Evolutionary conservation across 768 basidiomycete species (phyloP), one percentile per base, ranked within the genome.

Genomic region (Tulasnella sp.): DNA sequence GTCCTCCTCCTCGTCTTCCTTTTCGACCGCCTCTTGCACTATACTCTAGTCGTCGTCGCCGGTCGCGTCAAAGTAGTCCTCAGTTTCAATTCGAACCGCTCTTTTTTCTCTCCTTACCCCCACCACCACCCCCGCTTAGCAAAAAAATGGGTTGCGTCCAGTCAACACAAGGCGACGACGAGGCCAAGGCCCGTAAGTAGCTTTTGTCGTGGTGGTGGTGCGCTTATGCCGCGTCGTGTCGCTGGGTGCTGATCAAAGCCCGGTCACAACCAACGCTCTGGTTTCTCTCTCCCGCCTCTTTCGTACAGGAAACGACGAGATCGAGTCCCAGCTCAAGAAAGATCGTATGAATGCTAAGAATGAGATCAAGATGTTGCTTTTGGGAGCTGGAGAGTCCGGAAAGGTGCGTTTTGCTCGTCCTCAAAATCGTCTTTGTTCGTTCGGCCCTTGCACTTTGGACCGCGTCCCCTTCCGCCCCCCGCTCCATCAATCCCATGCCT

Each of bases 351-450:
- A 93, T 90, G 92, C 93, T 64, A 95, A 95, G 89, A 96, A 96
- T 84, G 96, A 96, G 86, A 96, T 97, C 85, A 97, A 98, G 89
- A 97, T 98, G 96, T 85, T 98, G 82, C 86, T 99, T 80, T 89
- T 99, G 40, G 97, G 97, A 80, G 96, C 97, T 81, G 96, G 97
- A 87, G 96, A 98, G 89, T 96, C 95, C 78, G 97, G 97, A 84
- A 98, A 98, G 91, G 93, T 93, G 73, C 22, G 88, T 86, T 18
- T 0, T 16, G 12, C 74, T 14, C 24, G 58, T 42, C 24, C 6
- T 54, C 46, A 20, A 22, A 20, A 1, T 22, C 7, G 5, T 73
- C 41, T 64, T 77, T 46, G 46, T 46, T 12, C 24, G 2, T 34
- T 40, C 31, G 4, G 18, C 9, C 50, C 46, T 78, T 78, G 31